Evolutionary conservation across 306 rosid genomes (phyloP).

Genomic region (Fragaria iinumae): DNA sequence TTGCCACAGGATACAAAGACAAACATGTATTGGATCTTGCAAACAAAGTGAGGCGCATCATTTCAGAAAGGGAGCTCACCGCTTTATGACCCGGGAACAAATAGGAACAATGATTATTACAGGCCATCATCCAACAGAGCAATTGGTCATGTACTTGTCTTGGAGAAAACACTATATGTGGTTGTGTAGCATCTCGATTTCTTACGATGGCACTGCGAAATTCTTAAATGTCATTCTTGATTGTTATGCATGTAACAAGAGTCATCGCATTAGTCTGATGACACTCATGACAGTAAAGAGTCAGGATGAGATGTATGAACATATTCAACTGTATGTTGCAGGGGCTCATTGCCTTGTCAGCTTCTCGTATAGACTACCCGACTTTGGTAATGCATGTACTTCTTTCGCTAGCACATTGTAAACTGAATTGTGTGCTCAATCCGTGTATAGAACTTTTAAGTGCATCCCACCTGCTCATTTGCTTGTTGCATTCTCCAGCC

Average conservation of each 20-base stretch:
- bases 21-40: constrained; percentile 74
- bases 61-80: constrained; percentile 45
- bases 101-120: not conserved
- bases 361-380: not conserved
- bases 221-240: not conserved
- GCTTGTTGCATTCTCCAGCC: not conserved
- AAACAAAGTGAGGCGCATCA: constrained; percentile 68
- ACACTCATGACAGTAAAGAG: not conserved
- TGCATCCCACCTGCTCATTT: not conserved
- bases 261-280: not conserved
- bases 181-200: not conserved
- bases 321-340: not conserved
- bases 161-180: not conserved
- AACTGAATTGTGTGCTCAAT: not conserved
- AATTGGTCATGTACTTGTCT: not conserved
- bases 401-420: not conserved
- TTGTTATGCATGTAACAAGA: not conserved
- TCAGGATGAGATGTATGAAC: not conserved
- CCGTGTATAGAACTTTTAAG: not conserved
- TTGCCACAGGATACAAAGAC: constrained; percentile 58
- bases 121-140: not conserved
- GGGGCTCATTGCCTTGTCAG: not conserved
- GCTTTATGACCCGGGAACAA: constrained; percentile 20
- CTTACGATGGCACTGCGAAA: constrained; percentile 5
- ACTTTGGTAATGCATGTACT: not conserved